A percentile compares a stretch with the other conserved stretches of the same genome.
phyloP scores from a whole-genome alignment of 371 early-diverging fungal genomes.

The Rhizopus microsporus region DNA sequence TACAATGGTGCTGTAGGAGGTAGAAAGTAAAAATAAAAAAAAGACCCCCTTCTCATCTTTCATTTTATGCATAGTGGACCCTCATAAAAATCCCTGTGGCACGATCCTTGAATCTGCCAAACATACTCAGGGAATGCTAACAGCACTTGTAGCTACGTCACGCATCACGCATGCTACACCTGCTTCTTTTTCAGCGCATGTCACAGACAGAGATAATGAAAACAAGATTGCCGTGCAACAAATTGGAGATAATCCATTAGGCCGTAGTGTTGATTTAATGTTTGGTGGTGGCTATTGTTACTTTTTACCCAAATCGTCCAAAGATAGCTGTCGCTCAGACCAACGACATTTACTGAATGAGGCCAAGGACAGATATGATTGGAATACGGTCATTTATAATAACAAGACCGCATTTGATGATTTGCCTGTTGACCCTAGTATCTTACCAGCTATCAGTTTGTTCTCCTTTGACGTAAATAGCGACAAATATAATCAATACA shows the following conservation, averaged over 20 bases:
- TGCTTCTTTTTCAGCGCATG: slow-evolving; percentile 82
- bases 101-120: slow-evolving; percentile 96
- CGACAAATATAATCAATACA: neutral
- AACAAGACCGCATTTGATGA: slow-evolving; percentile 62
- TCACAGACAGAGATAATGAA: slow-evolving; percentile 74
- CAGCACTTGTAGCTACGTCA: slow-evolving; percentile 91
- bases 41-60: neutral
- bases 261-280: slow-evolving; percentile 84
- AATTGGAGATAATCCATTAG: slow-evolving; percentile 83
- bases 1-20: slow-evolving; percentile 90
- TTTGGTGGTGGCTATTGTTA: slow-evolving; percentile 92
- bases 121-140: slow-evolving; percentile 66
- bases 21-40: slow-evolving; percentile 16
- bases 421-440: slow-evolving; percentile 23
- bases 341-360: slow-evolving; percentile 63
- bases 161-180: slow-evolving; percentile 93
- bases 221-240: slow-evolving; percentile 87
- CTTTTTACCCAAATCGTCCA: slow-evolving; percentile 68
- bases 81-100: slow-evolving; percentile 75
- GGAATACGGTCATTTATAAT: slow-evolving; percentile 55
- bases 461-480: slow-evolving; percentile 46
- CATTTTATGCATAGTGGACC: slow-evolving; percentile 47
- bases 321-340: slow-evolving; percentile 71
- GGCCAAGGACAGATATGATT: slow-evolving; percentile 57
- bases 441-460: slow-evolving; percentile 77